Percentiles rank a stretch among this genome's conserved stretches.
These are phyloP conservation scores for Backusella liffmaniae DNA, from an alignment of 192 early-diverging fungal species.

Conservation along the genomic window DNA sequence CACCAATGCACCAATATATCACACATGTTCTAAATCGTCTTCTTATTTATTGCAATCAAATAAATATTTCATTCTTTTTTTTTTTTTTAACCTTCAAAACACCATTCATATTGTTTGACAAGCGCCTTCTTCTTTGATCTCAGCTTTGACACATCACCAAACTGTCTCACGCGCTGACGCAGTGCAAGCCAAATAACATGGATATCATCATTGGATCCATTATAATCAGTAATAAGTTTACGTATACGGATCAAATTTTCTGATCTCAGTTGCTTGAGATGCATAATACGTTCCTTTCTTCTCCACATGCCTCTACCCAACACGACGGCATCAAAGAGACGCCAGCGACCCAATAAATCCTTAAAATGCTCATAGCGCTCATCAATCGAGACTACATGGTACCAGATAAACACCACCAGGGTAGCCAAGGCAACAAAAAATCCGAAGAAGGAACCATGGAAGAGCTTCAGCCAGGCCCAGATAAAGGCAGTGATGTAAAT, in stretches of 20 bases:
- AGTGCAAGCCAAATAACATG: slow-evolving; percentile 23
- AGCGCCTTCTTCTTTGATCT: slow-evolving; percentile 1
- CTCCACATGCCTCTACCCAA: slow-evolving; percentile 41
- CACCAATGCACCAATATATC: neutral
- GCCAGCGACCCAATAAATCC: slow-evolving; percentile 37
- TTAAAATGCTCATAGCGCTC: slow-evolving; percentile 38
- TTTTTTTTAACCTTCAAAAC: slow-evolving; percentile 24
- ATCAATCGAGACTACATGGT: slow-evolving; percentile 41
- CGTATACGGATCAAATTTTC: slow-evolving; percentile 15
- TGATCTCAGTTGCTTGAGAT: slow-evolving; percentile 28
- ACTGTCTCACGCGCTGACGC: slow-evolving; percentile 17
- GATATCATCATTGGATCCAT: slow-evolving; percentile 17
- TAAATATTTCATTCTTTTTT: neutral
- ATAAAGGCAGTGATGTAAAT: slow-evolving; percentile 40
- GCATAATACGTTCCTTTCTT: slow-evolving; percentile 28
- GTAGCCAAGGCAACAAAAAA: slow-evolving; percentile 28
- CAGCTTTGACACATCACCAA: slow-evolving; percentile 16
- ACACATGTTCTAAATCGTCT: neutral
- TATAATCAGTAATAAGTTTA: slow-evolving; percentile 15
- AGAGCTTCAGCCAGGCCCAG: slow-evolving; percentile 34
- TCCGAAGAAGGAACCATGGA: slow-evolving; percentile 36
- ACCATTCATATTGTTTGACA: slow-evolving; percentile 34
- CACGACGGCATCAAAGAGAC: slow-evolving; percentile 41
- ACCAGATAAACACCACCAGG: slow-evolving; percentile 40
- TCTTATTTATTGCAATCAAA: neutral